These are phyloP conservation scores for Ascocoryne sarcoides DNA, from an alignment of 2,329 filamentous ascomycete genomes.

Conservation along the genomic window DNA sequence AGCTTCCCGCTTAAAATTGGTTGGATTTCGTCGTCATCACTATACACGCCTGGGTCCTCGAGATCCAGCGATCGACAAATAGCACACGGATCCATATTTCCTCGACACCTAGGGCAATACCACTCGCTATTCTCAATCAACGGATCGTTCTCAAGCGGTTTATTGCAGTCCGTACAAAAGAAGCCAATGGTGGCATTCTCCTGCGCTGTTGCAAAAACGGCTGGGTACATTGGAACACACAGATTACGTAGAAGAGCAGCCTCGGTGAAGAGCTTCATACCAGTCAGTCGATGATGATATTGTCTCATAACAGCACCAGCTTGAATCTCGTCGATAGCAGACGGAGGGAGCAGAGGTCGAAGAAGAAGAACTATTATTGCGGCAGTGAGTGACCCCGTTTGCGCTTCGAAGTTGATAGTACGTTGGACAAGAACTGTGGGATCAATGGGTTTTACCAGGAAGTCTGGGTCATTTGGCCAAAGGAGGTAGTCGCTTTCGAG, in stretches of 20 bases:
- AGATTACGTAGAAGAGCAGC: slow-evolving; percentile 53
- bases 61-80: slow-evolving; percentile 42
- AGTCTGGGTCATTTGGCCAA: slow-evolving; percentile 48
- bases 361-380: slow-evolving; percentile 53
- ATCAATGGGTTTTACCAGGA: slow-evolving; percentile 46
- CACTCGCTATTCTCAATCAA: slow-evolving; percentile 35
- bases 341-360: slow-evolving; percentile 45
- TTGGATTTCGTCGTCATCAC: slow-evolving; percentile 4
- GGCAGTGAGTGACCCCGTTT: slow-evolving; percentile 48
- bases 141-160: slow-evolving; percentile 37
- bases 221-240: slow-evolving; percentile 43
- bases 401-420: slow-evolving; percentile 46
- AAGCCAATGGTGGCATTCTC: slow-evolving; percentile 45
- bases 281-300: slow-evolving; percentile 51
- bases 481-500: slow-evolving; percentile 51
- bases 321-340: slow-evolving; percentile 46
- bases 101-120: slow-evolving; percentile 51
- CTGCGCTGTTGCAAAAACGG: slow-evolving; percentile 46
- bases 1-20: slow-evolving; percentile 10
- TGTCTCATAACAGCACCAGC: slow-evolving; percentile 49
- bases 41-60: slow-evolving; percentile 2
- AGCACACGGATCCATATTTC: slow-evolving; percentile 46
- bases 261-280: slow-evolving; percentile 50
- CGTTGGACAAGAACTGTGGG: slow-evolving; percentile 46
- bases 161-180: slow-evolving; percentile 47